Base-by-base conservation (phyloP, 495 filamentous ascomycete genomes). In the Aspergillus sclerotiicarbonarius region DNA sequence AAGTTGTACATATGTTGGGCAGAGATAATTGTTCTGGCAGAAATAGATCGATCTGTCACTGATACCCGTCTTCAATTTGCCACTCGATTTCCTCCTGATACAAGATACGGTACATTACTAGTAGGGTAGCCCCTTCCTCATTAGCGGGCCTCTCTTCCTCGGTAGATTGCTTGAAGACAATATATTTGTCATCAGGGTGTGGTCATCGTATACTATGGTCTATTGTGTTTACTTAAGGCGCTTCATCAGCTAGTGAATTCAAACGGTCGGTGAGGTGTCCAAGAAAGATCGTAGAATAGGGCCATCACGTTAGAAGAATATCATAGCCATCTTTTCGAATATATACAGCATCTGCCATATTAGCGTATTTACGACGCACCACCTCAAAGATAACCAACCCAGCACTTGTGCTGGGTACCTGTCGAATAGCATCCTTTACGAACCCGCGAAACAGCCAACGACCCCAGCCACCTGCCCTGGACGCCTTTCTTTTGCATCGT, bases 361-460 rank as follows among this genome's bases (percentile, higher is more conserved):
- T 79, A 8, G 87, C 87, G 71, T 92, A 95, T 69, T 89, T 88
- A 53, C 92, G 80, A 60, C 92, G 78, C 19, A 96, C 85, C 33
- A 96, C 59, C 70, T 96, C 92, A 67, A 96, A 96, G 47, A 94
- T 91, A 59, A 96, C 88, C 54, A 96, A 68, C 0, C 91, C 92
- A 1, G 92, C 91, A 63, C 89, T 92, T 4, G 92, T 95, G 67
- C 90, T 92, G 15, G 92, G 92, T 37, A 96, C 87, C 72, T 94
- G 90, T 39, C 87, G 80, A 44, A 95, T 77, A 3, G 90, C 90
- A 54, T 81, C 87, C 72, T 80, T 80, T 67, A 87, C 76, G 67
- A 96, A 95, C 7, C 87, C 90, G 15, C 80, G 79, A 69, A 89
- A 96, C 16, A 96, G 67, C 88, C 90, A 96, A 25, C 71, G 73